Evolutionary conservation across 2,329 filamentous ascomycete species (phyloP), one percentile per base, ranked within the genome.

Genomic region (Sphaerulina populicola): DNA sequence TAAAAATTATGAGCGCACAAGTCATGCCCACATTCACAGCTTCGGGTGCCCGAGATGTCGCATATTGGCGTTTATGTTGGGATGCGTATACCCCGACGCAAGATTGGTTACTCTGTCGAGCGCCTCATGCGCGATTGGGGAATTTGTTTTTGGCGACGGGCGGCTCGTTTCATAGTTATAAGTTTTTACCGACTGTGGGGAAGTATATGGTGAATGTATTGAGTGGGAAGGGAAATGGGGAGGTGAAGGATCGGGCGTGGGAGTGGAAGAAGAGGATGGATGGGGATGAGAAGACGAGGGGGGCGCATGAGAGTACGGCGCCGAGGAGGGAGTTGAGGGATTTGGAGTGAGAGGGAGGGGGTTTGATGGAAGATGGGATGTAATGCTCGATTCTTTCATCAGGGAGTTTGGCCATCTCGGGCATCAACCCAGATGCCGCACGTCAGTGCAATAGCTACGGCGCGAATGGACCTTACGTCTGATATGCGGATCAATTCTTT

Each of bases 51-150:
- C 67, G 64, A 45, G 42, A 56, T 1, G 66, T 70, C 1, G 67
- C 70, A 30, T 69, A 71, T 51, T 60, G 70, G 68, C 71, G 74
- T 7, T 59, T 77, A 1, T 77, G 73, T 65, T 82, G 80, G 77
- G 81, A 84, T 60, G 75, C 77, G 29, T 75, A 79, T 29, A 81
- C 79, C 1, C 78, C 79, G 1, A 78, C 76, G 4, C 78, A 83
- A 64, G 79, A 83, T 62, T 81, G 80, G 62, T 70, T 84, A 45
- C 75, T 84, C 57, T 73, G 74, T 3, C 62, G 56, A 31, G 73
- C 77, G 61, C 74, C 77, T 1, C 71, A 79, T 54, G 65, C 71
- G 2, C 64, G 71, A 6, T 58, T 76, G 62, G 23, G 63, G 63
- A 79, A 78, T 52, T 64, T 85, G 11, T 82, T 77, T 62, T 64